Percentiles rank a stretch among this genome's conserved stretches.
phyloP scores from a whole-genome alignment of 106 monocot species.

The Dendrobium catenatum region DNA sequence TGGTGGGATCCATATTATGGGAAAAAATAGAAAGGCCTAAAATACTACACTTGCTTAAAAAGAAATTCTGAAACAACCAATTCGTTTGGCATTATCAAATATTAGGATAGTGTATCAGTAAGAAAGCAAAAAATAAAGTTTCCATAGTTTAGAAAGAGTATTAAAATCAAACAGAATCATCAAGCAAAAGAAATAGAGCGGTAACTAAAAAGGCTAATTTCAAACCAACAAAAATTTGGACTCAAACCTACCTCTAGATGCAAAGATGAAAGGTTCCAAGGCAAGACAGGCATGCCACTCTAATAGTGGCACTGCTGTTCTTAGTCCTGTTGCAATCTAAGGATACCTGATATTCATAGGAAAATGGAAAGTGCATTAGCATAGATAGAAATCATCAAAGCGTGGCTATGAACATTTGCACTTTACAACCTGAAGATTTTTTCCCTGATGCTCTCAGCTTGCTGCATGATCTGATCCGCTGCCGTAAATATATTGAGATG shows the following conservation, averaged over 20 bases:
- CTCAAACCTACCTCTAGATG: neutral
- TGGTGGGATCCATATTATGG: too few relatives aligned
- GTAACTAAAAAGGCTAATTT: neutral
- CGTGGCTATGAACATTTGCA: neutral
- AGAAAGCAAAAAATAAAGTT: neutral
- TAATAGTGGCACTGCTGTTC: neutral
- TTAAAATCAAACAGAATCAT: neutral
- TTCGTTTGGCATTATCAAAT: too few relatives aligned
- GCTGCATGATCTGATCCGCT: neutral
- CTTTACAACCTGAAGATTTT: neutral
- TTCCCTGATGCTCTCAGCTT: neutral
- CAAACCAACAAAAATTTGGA: neutral
- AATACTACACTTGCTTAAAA: too few relatives aligned
- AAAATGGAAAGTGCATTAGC: neutral
- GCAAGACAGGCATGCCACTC: neutral
- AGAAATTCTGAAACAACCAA: too few relatives aligned
- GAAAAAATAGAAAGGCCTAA: too few relatives aligned
- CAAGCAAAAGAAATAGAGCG: neutral
- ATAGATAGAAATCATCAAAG: neutral
- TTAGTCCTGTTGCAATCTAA: constrained; percentile 1
- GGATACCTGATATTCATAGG: neutral
- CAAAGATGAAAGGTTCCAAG: constrained; percentile 1
- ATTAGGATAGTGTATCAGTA: too few relatives aligned
- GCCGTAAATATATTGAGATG: neutral
- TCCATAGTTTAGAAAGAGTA: neutral